Conservation (phyloP, 2,329 filamentous ascomycete genomes). For the Coleophoma eucalyptorum region DNA sequence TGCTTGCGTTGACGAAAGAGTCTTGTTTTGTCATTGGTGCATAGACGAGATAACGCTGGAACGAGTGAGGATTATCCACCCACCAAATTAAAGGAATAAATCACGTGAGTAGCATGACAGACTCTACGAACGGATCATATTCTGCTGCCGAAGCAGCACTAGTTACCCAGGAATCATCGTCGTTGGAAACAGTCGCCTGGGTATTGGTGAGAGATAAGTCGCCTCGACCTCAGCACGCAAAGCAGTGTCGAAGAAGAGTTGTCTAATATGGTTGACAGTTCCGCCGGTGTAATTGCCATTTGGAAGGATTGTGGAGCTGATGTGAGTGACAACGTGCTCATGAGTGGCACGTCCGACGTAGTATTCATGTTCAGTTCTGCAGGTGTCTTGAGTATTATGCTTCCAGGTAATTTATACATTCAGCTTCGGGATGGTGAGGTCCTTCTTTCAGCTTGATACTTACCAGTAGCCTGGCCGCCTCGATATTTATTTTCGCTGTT, state of each 20-base stretch:
- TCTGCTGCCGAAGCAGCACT: conserved; percentile 41
- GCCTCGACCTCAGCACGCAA: conserved; percentile 41
- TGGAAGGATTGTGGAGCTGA: conserved; percentile 9
- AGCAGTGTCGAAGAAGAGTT: conserved; percentile 54
- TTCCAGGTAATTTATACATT: too few relatives aligned
- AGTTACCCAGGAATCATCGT: conserved; percentile 35
- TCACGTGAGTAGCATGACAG: conserved; percentile 46
- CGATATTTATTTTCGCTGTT: too few relatives aligned
- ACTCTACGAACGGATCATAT: conserved; percentile 47
- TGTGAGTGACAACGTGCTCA: conserved; percentile 36
- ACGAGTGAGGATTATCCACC: too few relatives aligned
- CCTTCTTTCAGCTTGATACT: too few relatives aligned
- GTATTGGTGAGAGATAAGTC: conserved; percentile 33
- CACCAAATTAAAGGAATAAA: too few relatives aligned
- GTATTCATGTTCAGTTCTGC: too few relatives aligned
- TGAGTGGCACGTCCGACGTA: conserved; percentile 39
- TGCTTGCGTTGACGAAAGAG: too few relatives aligned
- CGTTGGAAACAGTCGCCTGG: conserved; percentile 38
- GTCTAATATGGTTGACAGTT: conserved; percentile 49
- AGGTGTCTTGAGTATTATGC: too few relatives aligned
- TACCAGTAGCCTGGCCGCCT: too few relatives aligned
- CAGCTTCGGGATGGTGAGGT: too few relatives aligned
- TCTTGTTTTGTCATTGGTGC: too few relatives aligned
- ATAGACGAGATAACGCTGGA: too few relatives aligned
- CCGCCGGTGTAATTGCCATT: conserved; percentile 39